Base-by-base conservation (phyloP, 2,329 filamentous ascomycete genomes). In the Dactylellina leptospora region DNA sequence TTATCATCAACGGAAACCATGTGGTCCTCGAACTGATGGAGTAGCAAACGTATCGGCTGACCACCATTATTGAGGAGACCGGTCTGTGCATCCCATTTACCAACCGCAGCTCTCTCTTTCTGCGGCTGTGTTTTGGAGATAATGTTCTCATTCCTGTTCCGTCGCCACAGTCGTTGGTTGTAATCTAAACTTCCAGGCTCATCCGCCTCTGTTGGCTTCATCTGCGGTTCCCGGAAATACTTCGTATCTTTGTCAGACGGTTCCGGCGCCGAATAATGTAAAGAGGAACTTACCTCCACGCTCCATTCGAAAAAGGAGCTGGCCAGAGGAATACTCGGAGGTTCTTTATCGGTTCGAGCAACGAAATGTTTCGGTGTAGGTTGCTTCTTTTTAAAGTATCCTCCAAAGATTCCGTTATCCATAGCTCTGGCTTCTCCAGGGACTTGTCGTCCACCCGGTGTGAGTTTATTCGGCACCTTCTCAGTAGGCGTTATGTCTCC, bases 11-110 rank as follows among this genome's bases (percentile, higher is more conserved):
- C 91, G 10, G 97, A 92, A 0, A 95, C 91, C 18, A 99, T 85
- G 78, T 97, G 93, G 77, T 97, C 91, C 79, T 99, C 95, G 76
- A 97, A 99, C 78, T 99, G 95, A 81, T 99, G 95, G 79, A 97
- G 96, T 3, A 91, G 90, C 88, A 99, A 90, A 81, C 93, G 96
- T 74, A 89, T 87, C 0, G 95, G 93, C 78, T 97, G 95, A 28
- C 89, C 90, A 27, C 89, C 88, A 75, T 97, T 97, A 78, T 93
- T 93, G 78, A 97, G 88, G 74, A 96, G 89, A 16, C 90, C 89
- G 50, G 89, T 84, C 44, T 91, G 88, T 72, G 90, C 89, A 76
- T 92, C 93, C 93, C 95, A 99, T 76, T 88, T 90, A 77, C 91
- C 90, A 61, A 85, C 90, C 10, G 92, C 90, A 0, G 95, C 93